Conservation (phyloP, 1,284 basidiomycete species). For the Naganishia albida region DNA sequence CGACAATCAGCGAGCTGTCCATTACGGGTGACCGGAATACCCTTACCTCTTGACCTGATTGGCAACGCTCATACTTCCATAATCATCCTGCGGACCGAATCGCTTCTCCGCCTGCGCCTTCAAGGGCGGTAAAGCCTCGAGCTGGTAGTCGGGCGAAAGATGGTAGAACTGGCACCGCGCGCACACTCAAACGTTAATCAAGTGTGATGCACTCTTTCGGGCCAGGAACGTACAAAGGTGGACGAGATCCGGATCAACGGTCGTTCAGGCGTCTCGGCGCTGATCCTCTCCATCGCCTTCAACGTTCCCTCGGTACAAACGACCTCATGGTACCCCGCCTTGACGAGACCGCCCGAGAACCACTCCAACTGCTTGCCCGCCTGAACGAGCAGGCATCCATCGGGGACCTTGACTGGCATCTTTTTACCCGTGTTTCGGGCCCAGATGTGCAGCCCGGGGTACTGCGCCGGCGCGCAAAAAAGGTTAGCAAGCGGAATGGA, state of each 20-base stretch:
- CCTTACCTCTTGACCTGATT: constrained; percentile 66
- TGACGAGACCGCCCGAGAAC: constrained; percentile 79
- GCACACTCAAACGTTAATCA: not conserved
- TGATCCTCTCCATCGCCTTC: constrained; percentile 66
- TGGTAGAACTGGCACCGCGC: constrained; percentile 69
- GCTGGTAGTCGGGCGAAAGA: constrained; percentile 76
- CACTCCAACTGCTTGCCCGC: constrained; percentile 91
- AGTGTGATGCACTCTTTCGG: not conserved
- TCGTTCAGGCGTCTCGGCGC: constrained; percentile 64
- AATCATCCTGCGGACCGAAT: constrained; percentile 57
- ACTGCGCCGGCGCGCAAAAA: constrained; percentile 12
- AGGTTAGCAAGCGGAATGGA: not conserved
- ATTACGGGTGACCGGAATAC: not conserved
- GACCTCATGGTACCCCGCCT: constrained; percentile 87
- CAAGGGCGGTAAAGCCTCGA: constrained; percentile 65
- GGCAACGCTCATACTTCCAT: constrained; percentile 79
- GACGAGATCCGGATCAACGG: constrained; percentile 87
- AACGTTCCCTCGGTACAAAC: constrained; percentile 79
- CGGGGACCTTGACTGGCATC: constrained; percentile 76
- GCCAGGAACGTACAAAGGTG: constrained; percentile 63
- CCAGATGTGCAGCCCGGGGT: constrained; percentile 67
- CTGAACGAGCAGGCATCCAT: constrained; percentile 65
- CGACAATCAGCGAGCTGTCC: no score
- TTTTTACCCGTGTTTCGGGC: constrained; percentile 85
- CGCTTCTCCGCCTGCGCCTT: constrained; percentile 49